Percentiles rank a stretch among this genome's conserved stretches.
Evolutionary conservation across 805 yeast genomes (phyloP).

Genomic region (Kodamaea nitidulidarum): DNA sequence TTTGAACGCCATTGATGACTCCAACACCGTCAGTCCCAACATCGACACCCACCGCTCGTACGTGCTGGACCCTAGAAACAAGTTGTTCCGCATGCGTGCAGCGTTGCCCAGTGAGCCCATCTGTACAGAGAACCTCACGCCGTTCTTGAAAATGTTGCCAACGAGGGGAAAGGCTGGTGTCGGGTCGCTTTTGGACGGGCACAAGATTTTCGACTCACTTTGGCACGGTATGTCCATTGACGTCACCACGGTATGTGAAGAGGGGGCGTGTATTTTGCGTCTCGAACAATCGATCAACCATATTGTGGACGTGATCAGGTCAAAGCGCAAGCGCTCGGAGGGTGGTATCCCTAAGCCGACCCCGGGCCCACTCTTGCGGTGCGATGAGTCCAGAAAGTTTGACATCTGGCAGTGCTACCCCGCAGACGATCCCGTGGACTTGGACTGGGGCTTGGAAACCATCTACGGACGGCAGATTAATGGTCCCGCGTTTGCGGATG

Average conservation of each 20-base stretch:
- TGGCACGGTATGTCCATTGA: slow-evolving; percentile 96
- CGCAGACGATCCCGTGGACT: slow-evolving; percentile 44
- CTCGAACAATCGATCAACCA: slow-evolving; percentile 67
- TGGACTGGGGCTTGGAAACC: slow-evolving; percentile 53
- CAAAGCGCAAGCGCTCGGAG: slow-evolving; percentile 52
- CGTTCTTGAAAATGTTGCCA: slow-evolving; percentile 84
- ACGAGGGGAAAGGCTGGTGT: slow-evolving; percentile 90
- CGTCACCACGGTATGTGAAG: slow-evolving; percentile 50
- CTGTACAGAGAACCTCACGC: slow-evolving; percentile 95
- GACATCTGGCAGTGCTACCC: slow-evolving; percentile 80
- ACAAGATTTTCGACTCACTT: slow-evolving; percentile 79
- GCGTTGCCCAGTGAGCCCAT: slow-evolving; percentile 93
- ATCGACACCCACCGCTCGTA: slow-evolving; percentile 30
- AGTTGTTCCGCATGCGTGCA: slow-evolving; percentile 64
- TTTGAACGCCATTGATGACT: slow-evolving; percentile 76
- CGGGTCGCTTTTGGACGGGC: slow-evolving; percentile 83
- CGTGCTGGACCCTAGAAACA: slow-evolving; percentile 27
- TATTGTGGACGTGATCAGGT: slow-evolving; percentile 66
- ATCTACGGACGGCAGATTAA: slow-evolving; percentile 66
- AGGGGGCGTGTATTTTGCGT: slow-evolving; percentile 41
- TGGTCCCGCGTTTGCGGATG: slow-evolving; percentile 62
- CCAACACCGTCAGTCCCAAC: slow-evolving; percentile 61
- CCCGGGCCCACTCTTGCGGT: slow-evolving; percentile 63
- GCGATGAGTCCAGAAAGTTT: slow-evolving; percentile 58
- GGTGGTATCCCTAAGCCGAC: slow-evolving; percentile 80